Conservation (phyloP, 1,284 basidiomycete species). For the Flammula alnicola region DNA sequence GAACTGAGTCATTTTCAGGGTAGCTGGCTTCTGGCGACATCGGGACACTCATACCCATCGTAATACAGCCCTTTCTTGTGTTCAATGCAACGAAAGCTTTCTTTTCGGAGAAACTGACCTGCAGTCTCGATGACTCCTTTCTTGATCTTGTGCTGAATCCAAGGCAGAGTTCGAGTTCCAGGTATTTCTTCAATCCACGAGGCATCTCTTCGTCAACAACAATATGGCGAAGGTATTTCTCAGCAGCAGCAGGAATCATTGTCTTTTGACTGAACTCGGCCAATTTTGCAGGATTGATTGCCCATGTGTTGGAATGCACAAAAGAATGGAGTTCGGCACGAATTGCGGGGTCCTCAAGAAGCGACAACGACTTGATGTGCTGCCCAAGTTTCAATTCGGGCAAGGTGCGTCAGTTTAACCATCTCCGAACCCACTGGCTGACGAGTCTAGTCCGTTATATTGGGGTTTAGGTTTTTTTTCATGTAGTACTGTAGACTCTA, state of each 20-base stretch:
- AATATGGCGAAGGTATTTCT: slow-evolving; percentile 33
- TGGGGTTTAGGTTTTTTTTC: too few species aligned
- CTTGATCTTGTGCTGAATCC: slow-evolving; percentile 34
- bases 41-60: slow-evolving; percentile 31
- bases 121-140: slow-evolving; percentile 27
- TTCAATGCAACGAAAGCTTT: slow-evolving; percentile 36
- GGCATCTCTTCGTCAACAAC: slow-evolving; percentile 41
- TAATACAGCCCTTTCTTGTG: slow-evolving; percentile 35
- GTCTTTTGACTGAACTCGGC: slow-evolving; percentile 27
- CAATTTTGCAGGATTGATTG: slow-evolving; percentile 38
- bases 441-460: slow-evolving; percentile 33
- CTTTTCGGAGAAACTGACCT: slow-evolving; percentile 25
- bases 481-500: too few species aligned
- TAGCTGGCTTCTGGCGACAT: too few species aligned
- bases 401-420: slow-evolving; percentile 30
- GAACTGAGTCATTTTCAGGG: too few species aligned
- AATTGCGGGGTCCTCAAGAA: slow-evolving; percentile 33
- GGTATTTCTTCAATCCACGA: slow-evolving; percentile 37
- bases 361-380: slow-evolving; percentile 37
- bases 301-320: slow-evolving; percentile 36
- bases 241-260: slow-evolving; percentile 32
- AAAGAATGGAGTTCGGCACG: slow-evolving; percentile 29
- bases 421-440: slow-evolving; percentile 31
- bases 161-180: slow-evolving; percentile 40
- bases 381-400: slow-evolving; percentile 32